These are phyloP conservation scores for Linnemannia elongata DNA, from an alignment of 192 early-diverging fungal genomes.

Conservation along the genomic window DNA sequence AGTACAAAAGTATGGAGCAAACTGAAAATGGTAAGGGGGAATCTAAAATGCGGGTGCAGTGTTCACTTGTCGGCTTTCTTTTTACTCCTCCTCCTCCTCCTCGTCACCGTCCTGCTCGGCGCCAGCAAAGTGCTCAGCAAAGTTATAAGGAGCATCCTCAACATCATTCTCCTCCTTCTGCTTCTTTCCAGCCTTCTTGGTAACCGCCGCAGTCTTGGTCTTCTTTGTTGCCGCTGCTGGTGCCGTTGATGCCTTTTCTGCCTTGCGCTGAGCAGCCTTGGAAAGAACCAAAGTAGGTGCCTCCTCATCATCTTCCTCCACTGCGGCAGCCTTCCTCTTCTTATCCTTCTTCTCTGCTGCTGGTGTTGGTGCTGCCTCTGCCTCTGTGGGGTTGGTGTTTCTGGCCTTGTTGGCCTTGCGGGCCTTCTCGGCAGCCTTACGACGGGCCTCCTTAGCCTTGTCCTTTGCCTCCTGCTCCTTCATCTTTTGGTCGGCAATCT, in stretches of 20 bases:
- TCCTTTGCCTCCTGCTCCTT: constrained; percentile 54
- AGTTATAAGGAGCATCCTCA: constrained; percentile 52
- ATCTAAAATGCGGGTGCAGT: constrained; percentile 18
- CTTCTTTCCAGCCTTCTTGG: constrained; percentile 32
- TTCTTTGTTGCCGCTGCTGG: constrained; percentile 37
- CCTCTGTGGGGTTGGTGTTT: constrained; percentile 12
- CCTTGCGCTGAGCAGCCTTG: constrained; percentile 46
- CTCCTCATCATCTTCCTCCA: background rate
- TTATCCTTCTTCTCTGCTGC: constrained; percentile 15
- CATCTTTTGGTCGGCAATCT: constrained; percentile 60
- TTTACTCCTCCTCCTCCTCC: constrained; percentile 28
- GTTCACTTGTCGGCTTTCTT: constrained; percentile 20
- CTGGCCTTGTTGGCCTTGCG: constrained; percentile 40
- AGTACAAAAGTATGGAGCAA: constrained; percentile 7
- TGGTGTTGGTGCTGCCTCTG: constrained; percentile 13
- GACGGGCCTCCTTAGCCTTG: constrained; percentile 38
- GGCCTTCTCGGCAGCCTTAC: constrained; percentile 41
- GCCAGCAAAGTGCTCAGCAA: constrained; percentile 40
- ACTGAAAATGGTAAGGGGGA: background rate
- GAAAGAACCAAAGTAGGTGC: constrained; percentile 28
- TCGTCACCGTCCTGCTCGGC: constrained; percentile 15
- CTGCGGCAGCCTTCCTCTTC: constrained; percentile 28
- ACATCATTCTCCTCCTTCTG: constrained; percentile 20
- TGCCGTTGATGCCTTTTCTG: constrained; percentile 19
- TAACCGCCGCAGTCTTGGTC: constrained; percentile 28